Base-by-base conservation (phyloP, 2,329 filamentous ascomycete genomes). In the Paraphoma chrysanthemicola region DNA sequence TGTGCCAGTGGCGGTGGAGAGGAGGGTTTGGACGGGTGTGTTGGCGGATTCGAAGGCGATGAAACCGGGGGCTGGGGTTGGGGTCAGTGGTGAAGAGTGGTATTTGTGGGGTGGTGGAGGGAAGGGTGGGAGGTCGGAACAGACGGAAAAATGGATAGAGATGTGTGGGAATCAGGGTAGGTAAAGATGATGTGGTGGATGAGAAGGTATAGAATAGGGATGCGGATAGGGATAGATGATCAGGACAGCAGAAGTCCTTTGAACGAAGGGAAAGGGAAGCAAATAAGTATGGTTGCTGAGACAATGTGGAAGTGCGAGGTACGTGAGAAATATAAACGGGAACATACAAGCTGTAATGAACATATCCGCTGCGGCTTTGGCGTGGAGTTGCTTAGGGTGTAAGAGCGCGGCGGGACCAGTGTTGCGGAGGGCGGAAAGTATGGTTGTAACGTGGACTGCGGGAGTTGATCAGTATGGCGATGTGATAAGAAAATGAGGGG, bases 41-140 rank as follows among this genome's bases (percentile, higher is more conserved):
- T 54, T 60, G 29, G 57, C 57, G 47, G 53, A 41, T 60, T 60
- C 57, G 36, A 41, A 60, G 31, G 53, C 54, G 46, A 54, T 54
- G 30, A 58, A 58, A 17, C 50, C 50, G 38, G 30, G n/a, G 23
- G 54, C 54, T 57, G 42, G 53, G 41, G 29, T n/a, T n/a, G 30
- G 18, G 44, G 18, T 17, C 52, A 18, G 38, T 48, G 44, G 44
- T 29, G 29, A 23, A 42, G 31, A 29, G 33, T 28, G 45, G 7
- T 33, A 12, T 33, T 12, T 33, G n/a, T 33, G 31, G 31, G 12
- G 31, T 33, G 12, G 33, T 10, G 14, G 33, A 10, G 10, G 14
- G 10, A 14, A 36, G 9, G 33, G 33, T 14, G 33, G n/a, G n/a
- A n/a, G n/a, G n/a, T n/a, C n/a, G n/a, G n/a, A n/a, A n/a, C n/a